A percentile compares a stretch with the other conserved stretches of the same genome.
phyloP scores from a whole-genome alignment of 2,329 filamentous ascomycete species.

The Fusarium nisikadoi region DNA sequence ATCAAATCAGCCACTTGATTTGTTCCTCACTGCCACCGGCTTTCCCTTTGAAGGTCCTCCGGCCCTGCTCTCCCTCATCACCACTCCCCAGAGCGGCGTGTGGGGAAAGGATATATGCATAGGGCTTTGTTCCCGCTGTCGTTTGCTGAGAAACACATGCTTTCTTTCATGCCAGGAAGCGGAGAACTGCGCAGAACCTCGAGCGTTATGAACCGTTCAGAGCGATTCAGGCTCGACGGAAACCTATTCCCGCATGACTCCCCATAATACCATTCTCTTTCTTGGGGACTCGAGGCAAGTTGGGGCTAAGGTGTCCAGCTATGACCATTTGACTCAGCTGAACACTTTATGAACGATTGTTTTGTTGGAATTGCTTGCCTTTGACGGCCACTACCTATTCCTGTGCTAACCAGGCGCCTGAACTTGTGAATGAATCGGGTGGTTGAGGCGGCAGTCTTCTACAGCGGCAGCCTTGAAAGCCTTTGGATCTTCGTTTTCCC shows the following conservation, averaged over 20 bases:
- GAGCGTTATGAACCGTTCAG: background rate
- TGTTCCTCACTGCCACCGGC: slow-evolving; percentile 19
- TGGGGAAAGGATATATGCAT: slow-evolving; percentile 25
- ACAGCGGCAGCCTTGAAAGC: background rate
- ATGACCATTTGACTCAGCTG: background rate
- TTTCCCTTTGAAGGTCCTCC: slow-evolving; percentile 29
- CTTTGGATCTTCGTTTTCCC: slow-evolving; percentile 36
- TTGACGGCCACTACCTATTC: background rate
- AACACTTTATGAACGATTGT: background rate
- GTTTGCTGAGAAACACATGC: slow-evolving; percentile 2
- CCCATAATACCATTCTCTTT: background rate
- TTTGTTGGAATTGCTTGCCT: background rate
- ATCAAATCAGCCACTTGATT: background rate
- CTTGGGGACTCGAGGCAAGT: background rate
- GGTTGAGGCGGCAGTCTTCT: background rate
- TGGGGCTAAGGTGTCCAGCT: background rate
- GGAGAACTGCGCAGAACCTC: slow-evolving; percentile 19
- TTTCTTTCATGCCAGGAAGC: slow-evolving; percentile 26
- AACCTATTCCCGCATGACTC: slow-evolving; percentile 19
- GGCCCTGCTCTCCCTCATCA: slow-evolving; percentile 12
- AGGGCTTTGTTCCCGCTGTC: slow-evolving; percentile 15
- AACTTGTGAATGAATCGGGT: background rate
- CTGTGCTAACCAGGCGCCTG: background rate
- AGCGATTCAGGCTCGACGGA: slow-evolving; percentile 12
- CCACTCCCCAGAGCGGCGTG: slow-evolving; percentile 1